Evolutionary conservation across 305 asterid species (phyloP).

Genomic region (Fraxinus baroniana): DNA sequence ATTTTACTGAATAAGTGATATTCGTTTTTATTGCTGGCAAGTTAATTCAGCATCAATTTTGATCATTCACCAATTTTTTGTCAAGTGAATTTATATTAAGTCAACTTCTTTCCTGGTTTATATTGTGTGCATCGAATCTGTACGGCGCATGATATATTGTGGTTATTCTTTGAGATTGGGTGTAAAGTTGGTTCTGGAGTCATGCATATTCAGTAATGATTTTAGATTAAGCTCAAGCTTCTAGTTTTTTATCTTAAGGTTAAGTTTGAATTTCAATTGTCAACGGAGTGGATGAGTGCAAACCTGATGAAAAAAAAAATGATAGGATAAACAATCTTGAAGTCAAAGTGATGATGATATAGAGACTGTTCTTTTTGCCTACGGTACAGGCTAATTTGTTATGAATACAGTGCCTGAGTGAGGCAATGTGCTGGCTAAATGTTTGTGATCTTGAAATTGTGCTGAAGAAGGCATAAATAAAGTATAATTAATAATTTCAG

Average conservation of each 20-base stretch:
- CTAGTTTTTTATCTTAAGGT: neutral
- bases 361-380: neutral
- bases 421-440: neutral
- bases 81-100: neutral
- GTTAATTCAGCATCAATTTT: conserved; percentile 14
- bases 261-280: neutral
- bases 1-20: neutral
- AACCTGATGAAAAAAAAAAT: neutral
- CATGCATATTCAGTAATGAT: neutral
- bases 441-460: neutral
- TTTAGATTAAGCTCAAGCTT: neutral
- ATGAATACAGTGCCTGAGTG: neutral
- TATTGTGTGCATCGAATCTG: neutral
- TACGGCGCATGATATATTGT: neutral
- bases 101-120: neutral
- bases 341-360: neutral
- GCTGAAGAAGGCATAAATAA: neutral
- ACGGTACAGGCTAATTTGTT: neutral
- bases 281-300: neutral
- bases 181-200: neutral
- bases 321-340: neutral
- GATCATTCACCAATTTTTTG: conserved; percentile 9
- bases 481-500: neutral
- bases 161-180: neutral
- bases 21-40: neutral